Percentiles rank a stretch among this genome's conserved stretches.
phyloP scores from a whole-genome alignment of 805 yeast genomes.

The Candida quercuum region DNA sequence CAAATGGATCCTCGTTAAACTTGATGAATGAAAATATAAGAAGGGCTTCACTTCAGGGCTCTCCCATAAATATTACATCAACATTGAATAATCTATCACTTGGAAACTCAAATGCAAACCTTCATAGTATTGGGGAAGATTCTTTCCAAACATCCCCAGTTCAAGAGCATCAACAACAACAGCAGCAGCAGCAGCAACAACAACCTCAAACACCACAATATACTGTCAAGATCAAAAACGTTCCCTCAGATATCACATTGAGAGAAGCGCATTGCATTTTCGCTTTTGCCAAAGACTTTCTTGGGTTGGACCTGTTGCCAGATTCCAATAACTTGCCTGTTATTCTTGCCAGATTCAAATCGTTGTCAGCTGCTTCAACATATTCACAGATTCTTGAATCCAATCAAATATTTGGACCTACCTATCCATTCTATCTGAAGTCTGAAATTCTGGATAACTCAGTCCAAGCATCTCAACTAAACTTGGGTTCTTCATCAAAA shows the following conservation, averaged over 20 bases:
- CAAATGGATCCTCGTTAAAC: constrained; percentile 15
- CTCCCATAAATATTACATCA: constrained; percentile 19
- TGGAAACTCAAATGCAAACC: constrained; percentile 1
- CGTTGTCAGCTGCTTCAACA: constrained; percentile 38
- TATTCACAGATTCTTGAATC: constrained; percentile 36
- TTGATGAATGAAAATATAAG: constrained; percentile 7
- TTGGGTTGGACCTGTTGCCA: constrained; percentile 42
- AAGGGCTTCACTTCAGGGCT: constrained; percentile 18
- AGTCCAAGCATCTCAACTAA: constrained; percentile 10
- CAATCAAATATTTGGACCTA: constrained; percentile 45
- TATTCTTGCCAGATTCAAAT: constrained; percentile 40
- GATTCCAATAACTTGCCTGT: constrained; percentile 28
- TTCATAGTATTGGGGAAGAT: constrained; percentile 1
- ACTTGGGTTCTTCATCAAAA: constrained; percentile 29
- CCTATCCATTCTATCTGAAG: constrained; percentile 31
- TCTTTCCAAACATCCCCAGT: neutral
- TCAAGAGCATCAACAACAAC: constrained; percentile 7
- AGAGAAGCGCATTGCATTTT: constrained; percentile 68
- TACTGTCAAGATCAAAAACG: constrained; percentile 42
- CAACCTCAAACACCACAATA: constrained; percentile 8
- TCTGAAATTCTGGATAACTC: constrained; percentile 36
- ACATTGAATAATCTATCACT: constrained; percentile 15
- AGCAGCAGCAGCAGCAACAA: constrained; percentile 6
- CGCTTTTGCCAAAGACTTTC: constrained; percentile 61
- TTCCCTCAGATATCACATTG: constrained; percentile 57